Evolutionary conservation across 306 rosid genomes (phyloP).

Genomic region (Trifolium subterraneum): DNA sequence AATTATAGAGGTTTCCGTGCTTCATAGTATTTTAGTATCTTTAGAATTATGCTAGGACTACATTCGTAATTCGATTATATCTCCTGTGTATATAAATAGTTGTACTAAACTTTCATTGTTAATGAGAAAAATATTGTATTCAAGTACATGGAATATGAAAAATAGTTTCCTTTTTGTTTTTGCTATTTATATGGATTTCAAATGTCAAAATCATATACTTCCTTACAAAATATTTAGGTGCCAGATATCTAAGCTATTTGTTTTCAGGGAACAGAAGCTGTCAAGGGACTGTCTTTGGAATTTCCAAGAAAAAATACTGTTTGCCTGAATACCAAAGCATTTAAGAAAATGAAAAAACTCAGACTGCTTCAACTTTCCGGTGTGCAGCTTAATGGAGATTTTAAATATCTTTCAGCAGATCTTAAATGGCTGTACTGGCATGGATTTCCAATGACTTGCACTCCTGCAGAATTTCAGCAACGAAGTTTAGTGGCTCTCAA

Average conservation of each 20-base stretch:
- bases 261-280: conserved; percentile 30
- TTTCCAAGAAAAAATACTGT: neutral
- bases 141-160: neutral
- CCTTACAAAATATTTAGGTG: too few relatives aligned
- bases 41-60: too few relatives aligned
- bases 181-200: neutral
- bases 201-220: too few relatives aligned
- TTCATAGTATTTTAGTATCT: too few relatives aligned
- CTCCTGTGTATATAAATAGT: too few relatives aligned
- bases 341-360: conserved; percentile 28
- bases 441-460: neutral
- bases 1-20: too few relatives aligned
- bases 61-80: too few relatives aligned
- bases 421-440: conserved; percentile 27
- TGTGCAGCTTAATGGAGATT: neutral
- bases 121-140: too few relatives aligned
- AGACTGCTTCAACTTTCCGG: conserved; percentile 21
- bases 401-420: neutral
- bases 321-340: neutral
- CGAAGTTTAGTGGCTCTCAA: conserved; percentile 11
- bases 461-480: neutral
- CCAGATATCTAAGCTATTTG: neutral
- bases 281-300: conserved; percentile 33
- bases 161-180: neutral
- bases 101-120: too few relatives aligned